These are phyloP conservation scores for Bretziella fagacearum DNA, from an alignment of 2,329 filamentous ascomycete species.

Conservation along the genomic window DNA sequence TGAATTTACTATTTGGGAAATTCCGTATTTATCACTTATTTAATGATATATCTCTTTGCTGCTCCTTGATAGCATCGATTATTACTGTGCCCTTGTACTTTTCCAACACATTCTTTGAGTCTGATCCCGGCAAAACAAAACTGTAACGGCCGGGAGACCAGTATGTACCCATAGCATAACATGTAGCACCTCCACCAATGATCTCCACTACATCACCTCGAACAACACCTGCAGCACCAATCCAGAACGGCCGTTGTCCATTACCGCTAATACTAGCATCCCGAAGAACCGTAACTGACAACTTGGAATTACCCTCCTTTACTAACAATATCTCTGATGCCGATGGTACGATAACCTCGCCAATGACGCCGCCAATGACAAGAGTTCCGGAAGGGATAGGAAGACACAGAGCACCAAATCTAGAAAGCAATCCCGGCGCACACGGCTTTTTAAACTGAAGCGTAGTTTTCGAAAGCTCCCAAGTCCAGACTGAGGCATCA, in stretches of 20 bases:
- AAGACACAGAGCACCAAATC: conserved; percentile 10
- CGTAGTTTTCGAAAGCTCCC: conserved; percentile 19
- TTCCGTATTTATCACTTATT: too few species aligned
- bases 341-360: conserved; percentile 1
- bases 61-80: background rate
- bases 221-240: conserved; percentile 45
- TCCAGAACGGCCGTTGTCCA: conserved; percentile 40
- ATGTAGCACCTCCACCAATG: conserved; percentile 67
- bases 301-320: background rate
- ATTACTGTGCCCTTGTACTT: background rate
- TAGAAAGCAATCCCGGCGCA: background rate
- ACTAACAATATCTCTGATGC: conserved; percentile 10
- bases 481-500: conserved; percentile 48
- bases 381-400: conserved; percentile 23
- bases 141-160: conserved; percentile 52
- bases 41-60: too few species aligned
- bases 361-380: conserved; percentile 8
- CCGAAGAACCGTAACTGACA: background rate
- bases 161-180: conserved; percentile 78
- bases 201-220: conserved; percentile 37
- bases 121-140: conserved; percentile 19
- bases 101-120: too few species aligned
- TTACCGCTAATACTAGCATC: conserved; percentile 8
- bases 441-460: background rate
- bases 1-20: too few species aligned